Percentiles rank a stretch among this genome's conserved stretches.
Evolutionary conservation across 148 eudicot genomes (phyloP).

Genomic region (Tetragonia tetragonoides): DNA sequence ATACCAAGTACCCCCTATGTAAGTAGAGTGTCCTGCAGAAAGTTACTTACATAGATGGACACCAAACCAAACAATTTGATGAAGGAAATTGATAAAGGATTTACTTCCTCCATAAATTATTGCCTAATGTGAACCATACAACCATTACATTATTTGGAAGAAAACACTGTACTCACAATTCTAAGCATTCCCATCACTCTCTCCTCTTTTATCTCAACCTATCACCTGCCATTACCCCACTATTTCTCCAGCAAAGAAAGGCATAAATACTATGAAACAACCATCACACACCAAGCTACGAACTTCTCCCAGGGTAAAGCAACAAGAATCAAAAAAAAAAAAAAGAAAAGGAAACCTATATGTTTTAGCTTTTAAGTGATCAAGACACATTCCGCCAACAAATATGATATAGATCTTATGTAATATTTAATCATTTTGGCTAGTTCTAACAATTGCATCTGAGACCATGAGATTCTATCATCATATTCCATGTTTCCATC

Average conservation of each 20-base stretch:
- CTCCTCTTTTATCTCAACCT: not conserved
- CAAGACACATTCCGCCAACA: not conserved
- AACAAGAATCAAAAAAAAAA: too few relatives aligned
- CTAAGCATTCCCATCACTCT: not conserved
- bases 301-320: too few relatives aligned
- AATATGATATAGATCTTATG: not conserved
- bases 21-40: not conserved
- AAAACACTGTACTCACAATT: not conserved
- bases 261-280: not conserved
- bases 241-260: not conserved
- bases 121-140: not conserved
- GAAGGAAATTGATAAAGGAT: not conserved
- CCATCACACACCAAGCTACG: not conserved
- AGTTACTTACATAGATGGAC: too few relatives aligned
- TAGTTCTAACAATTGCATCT: not conserved
- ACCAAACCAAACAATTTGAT: too few relatives aligned
- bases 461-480: not conserved
- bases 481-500: not conserved
- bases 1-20: not conserved
- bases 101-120: not conserved
- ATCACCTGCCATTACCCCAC: not conserved
- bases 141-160: not conserved
- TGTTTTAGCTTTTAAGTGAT: not conserved
- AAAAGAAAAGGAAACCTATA: not conserved
- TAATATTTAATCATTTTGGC: not conserved